Conservation (phyloP, 441 rosid genomes). For the Pelargonium citronellum region DNA sequence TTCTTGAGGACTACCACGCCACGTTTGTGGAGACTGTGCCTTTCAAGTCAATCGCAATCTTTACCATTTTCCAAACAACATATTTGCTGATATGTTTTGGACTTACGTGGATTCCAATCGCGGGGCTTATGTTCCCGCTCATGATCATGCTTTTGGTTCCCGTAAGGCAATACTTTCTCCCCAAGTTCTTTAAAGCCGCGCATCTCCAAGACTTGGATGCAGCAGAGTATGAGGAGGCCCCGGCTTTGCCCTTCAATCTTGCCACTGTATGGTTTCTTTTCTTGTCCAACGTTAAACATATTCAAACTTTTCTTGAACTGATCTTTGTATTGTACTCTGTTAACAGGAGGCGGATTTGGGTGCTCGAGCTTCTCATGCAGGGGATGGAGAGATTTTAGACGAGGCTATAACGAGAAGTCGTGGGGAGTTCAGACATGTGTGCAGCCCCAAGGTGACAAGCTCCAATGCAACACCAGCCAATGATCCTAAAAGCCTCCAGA, state of each 20-base stretch:
- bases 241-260: slow-evolving; percentile 53
- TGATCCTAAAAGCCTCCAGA: slow-evolving; percentile 37
- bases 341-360: slow-evolving; percentile 3
- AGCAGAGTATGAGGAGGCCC: slow-evolving; percentile 70
- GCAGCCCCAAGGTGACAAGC: slow-evolving; percentile 54
- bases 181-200: slow-evolving; percentile 59
- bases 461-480: slow-evolving; percentile 37
- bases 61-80: slow-evolving; percentile 59
- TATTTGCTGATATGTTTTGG: slow-evolving; percentile 66
- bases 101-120: slow-evolving; percentile 70
- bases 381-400: slow-evolving; percentile 55
- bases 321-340: not conserved
- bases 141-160: slow-evolving; percentile 78
- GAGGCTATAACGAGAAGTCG: slow-evolving; percentile 65
- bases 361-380: slow-evolving; percentile 18
- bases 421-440: slow-evolving; percentile 52
- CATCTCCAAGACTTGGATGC: slow-evolving; percentile 77
- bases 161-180: slow-evolving; percentile 53
- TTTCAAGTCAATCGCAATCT: slow-evolving; percentile 48
- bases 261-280: slow-evolving; percentile 45
- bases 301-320: too few relatives aligned
- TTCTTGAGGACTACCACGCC: slow-evolving; percentile 48
- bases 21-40: slow-evolving; percentile 65
- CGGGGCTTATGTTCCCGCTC: slow-evolving; percentile 69
- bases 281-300: too few relatives aligned